Evolutionary conservation across 768 basidiomycete genomes (phyloP), one percentile per base, ranked within the genome.

Genomic region (Scleroderma citrinum): DNA sequence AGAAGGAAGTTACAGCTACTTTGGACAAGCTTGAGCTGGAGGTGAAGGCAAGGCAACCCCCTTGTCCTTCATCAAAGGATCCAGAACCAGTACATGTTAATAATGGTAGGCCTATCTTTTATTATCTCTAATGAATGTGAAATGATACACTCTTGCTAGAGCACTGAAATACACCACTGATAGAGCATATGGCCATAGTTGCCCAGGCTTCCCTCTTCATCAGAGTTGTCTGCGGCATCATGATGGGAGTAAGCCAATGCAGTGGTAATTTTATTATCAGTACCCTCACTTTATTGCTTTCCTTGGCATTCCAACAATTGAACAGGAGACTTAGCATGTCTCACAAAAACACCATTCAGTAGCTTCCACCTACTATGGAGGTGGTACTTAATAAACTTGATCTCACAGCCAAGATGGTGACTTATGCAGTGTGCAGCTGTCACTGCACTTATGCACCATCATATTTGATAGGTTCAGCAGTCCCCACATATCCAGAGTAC

Each of bases 181-280:
- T 44, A 2, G 17, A 44, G 26, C 5, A n/a, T 2, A 44, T 44
- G 44, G 44, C 31, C 30, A 34, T 34, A 7, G 41, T 56, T 19
- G 48, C 60, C 16, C 61, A 63, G 42, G 42, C 58, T 11, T 38
- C 55, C 12, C 39, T 61, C 7, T 47, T 63, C 8, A 36, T 63
- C 7, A 52, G 52, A 5, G 51, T 53, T 11, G 56, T 59, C 26
- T 56, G 54, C 51, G 48, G 49, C 38, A 29, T 59, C 19, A 46
- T 64, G 26, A 45, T 57, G 44, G 49, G 51, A 1, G 38, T 60
- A 19, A 45, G 57, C 24, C 45, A 17, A 17, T 13, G 20, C 10
- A 42, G 23, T 1, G 35, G 49, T n/a, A 51, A 62, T 29, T 57
- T 61, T 38, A 55, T 64, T 17, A 38, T 64, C n/a, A n/a, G 45